Percentiles rank a stretch among this genome's conserved stretches.
Conservation (phyloP, 2,329 filamentous ascomycete species). For the Fusarium keratoplasticum region DNA sequence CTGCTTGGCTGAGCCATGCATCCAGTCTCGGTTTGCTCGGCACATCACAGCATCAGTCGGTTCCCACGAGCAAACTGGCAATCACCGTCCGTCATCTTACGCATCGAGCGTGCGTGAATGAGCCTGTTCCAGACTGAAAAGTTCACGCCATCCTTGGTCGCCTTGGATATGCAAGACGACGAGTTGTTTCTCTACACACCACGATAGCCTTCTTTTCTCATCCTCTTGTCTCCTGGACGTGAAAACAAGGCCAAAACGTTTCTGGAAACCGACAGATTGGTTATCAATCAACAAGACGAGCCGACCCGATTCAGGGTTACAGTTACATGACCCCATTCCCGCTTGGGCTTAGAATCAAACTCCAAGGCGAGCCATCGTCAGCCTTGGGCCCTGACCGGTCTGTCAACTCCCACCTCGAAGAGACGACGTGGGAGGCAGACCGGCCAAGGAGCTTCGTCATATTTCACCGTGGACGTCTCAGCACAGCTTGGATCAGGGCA, state of each 20-base stretch:
- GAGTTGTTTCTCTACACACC: constrained; percentile 1
- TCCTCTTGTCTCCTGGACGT: constrained; percentile 21
- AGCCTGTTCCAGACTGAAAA: not conserved
- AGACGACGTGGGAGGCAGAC: not conserved
- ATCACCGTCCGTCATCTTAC: not conserved
- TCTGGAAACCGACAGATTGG: constrained; percentile 10
- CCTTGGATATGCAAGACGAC: not conserved
- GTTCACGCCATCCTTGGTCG: not conserved
- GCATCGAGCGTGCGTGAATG: not conserved
- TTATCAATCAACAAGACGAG: constrained; percentile 13
- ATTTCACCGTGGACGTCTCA: constrained; percentile 25
- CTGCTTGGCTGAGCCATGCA: not conserved
- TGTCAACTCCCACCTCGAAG: constrained; percentile 1
- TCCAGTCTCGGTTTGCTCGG: not conserved
- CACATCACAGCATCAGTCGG: not conserved
- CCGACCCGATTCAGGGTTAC: constrained; percentile 9
- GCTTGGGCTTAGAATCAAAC: constrained; percentile 6
- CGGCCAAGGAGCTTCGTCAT: constrained; percentile 19
- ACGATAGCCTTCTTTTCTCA: constrained; percentile 19
- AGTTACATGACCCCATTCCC: constrained; percentile 1
- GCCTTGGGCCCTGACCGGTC: constrained; percentile 38
- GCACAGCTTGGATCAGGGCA: constrained; percentile 1
- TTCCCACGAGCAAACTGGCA: not conserved
- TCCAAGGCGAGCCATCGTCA: constrained; percentile 5
- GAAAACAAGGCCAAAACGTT: constrained; percentile 32